phyloP scores from a whole-genome alignment of 768 basidiomycete genomes.

The Serendipita sp. region DNA sequence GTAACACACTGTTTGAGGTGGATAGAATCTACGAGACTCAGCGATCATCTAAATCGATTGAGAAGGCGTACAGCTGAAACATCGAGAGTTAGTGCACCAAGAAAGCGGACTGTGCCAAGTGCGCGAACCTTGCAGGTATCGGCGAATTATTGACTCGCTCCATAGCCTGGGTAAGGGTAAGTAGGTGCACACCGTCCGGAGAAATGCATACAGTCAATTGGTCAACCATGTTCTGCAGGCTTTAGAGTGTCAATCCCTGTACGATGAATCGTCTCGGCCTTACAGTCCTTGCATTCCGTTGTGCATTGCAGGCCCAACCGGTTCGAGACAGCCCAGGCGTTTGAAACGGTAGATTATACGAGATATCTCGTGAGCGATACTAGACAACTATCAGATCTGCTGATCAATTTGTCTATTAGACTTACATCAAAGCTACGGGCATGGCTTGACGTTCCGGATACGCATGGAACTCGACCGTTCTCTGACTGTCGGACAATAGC shows the following conservation, averaged over 20 bases:
- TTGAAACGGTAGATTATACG: conserved; percentile 56
- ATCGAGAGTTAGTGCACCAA: too few relatives aligned
- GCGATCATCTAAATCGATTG: too few relatives aligned
- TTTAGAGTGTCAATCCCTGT: conserved; percentile 18
- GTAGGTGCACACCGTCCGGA: conserved; percentile 7
- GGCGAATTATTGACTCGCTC: conserved; percentile 86
- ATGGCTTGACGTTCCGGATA: conserved; percentile 45
- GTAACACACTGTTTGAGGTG: conserved; percentile 94
- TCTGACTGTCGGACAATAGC: conserved; percentile 39
- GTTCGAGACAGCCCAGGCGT: conserved; percentile 69
- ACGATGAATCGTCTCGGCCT: neutral
- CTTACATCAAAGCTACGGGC: conserved; percentile 67
- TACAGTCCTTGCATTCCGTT: conserved; percentile 27
- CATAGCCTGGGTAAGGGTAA: conserved; percentile 31
- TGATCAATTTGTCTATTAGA: neutral
- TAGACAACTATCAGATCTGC: conserved; percentile 18
- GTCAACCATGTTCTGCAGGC: conserved; percentile 69
- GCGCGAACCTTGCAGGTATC: conserved; percentile 32
- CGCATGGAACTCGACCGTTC: conserved; percentile 44
- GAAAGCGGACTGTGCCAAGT: conserved; percentile 29
- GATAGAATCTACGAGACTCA: conserved; percentile 50
- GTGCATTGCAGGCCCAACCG: conserved; percentile 62
- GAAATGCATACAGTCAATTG: conserved; percentile 38
- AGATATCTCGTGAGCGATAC: conserved; percentile 70
- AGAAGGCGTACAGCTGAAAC: too few relatives aligned